Evolutionary conservation across 305 asterid species (phyloP).

Genomic region (Ajuga reptans): DNA sequence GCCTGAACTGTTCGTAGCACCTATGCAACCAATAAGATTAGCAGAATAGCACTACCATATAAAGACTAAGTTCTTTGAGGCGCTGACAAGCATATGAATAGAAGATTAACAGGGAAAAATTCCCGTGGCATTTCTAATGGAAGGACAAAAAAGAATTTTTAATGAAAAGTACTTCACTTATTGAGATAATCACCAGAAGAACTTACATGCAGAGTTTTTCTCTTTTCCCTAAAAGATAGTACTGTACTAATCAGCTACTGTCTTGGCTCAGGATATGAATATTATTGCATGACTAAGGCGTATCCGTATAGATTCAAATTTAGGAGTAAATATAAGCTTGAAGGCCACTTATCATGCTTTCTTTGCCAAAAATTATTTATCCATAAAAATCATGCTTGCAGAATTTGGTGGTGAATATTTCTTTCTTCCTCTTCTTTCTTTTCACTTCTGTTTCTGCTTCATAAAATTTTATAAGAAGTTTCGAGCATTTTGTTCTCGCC

Average conservation of each 20-base stretch:
- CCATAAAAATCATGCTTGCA: not conserved
- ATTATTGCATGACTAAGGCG: not conserved
- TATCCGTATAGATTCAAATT: not conserved
- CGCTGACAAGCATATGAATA: not conserved
- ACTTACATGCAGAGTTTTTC: not conserved
- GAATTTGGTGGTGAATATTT: not conserved
- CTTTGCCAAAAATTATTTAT: not conserved
- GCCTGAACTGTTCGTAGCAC: conserved; percentile 80
- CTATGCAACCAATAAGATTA: conserved; percentile 27
- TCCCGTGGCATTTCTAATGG: not conserved
- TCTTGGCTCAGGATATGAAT: not conserved
- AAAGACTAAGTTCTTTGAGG: not conserved
- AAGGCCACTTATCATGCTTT: not conserved
- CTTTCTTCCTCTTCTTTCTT: not conserved
- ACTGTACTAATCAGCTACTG: not conserved
- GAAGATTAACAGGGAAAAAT: not conserved
- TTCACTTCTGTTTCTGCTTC: not conserved
- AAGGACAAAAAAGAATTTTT: not conserved
- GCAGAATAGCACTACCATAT: not conserved
- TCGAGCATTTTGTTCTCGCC: not conserved
- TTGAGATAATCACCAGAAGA: conserved; percentile 10
- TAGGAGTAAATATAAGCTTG: not conserved
- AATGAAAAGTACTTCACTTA: not conserved
- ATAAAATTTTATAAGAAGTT: not conserved
- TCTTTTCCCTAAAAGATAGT: not conserved